These are phyloP conservation scores for Lathyrus tuberosus DNA, from an alignment of 306 rosid species.

Conservation along the genomic window DNA sequence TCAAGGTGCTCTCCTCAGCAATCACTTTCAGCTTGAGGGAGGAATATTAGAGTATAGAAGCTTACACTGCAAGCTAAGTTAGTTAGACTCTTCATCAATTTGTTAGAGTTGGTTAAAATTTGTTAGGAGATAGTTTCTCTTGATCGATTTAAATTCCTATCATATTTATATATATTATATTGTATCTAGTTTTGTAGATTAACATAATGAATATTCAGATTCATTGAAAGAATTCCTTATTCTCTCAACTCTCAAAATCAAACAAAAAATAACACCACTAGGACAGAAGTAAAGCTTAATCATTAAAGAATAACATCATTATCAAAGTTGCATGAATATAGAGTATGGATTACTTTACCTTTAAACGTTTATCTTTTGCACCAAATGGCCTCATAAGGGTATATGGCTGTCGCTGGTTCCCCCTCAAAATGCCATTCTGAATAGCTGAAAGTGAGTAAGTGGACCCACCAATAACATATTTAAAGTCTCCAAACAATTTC, in stretches of 20 bases:
- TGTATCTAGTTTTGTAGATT: background rate
- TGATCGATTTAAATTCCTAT: background rate
- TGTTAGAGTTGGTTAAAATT: background rate
- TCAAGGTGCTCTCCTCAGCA: background rate
- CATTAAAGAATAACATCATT: background rate
- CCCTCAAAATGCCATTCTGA: slow-evolving; percentile 91
- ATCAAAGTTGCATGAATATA: slow-evolving; percentile 15
- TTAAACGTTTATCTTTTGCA: slow-evolving; percentile 70
- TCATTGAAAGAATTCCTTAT: background rate
- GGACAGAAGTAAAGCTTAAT: slow-evolving; percentile 2
- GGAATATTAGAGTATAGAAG: background rate
- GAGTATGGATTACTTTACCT: slow-evolving; percentile 48
- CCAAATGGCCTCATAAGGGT: slow-evolving; percentile 84
- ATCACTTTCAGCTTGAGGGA: background rate
- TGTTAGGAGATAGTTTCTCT: background rate
- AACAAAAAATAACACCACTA: background rate
- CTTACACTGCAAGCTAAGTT: background rate
- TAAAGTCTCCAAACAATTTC: slow-evolving; percentile 74
- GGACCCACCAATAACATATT: slow-evolving; percentile 79
- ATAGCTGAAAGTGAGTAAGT: slow-evolving; percentile 85
- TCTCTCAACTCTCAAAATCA: background rate
- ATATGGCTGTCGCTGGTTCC: slow-evolving; percentile 84
- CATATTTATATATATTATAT: background rate
- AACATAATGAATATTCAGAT: background rate
- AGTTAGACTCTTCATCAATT: background rate